Percentiles rank a stretch among this genome's conserved stretches.
These are phyloP conservation scores for Candida coquimbonensis DNA, from an alignment of 805 yeast species.

Conservation along the genomic window DNA sequence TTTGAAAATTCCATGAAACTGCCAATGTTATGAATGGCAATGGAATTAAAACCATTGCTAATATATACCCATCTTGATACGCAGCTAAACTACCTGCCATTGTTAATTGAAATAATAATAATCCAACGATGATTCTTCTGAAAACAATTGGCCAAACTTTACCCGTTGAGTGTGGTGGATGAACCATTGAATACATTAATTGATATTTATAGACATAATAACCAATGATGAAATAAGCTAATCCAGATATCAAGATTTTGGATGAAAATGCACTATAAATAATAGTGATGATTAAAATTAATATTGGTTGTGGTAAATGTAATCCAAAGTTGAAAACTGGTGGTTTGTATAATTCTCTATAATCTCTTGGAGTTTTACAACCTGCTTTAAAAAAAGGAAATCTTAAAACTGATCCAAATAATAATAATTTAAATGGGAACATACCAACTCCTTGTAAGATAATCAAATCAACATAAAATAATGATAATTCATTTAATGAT, in stretches of 20 bases:
- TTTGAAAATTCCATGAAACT: conserved; percentile 74
- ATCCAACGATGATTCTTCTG: conserved; percentile 74
- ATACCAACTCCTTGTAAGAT: conserved; percentile 81
- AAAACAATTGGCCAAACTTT: conserved; percentile 91
- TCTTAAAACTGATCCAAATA: conserved; percentile 70
- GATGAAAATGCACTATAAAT: conserved; percentile 88
- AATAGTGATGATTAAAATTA: conserved; percentile 76
- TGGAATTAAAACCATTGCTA: conserved; percentile 69
- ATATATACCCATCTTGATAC: conserved; percentile 67
- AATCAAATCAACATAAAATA: conserved; percentile 85
- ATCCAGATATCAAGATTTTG: conserved; percentile 77
- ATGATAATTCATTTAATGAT: conserved; percentile 69
- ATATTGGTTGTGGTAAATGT: conserved; percentile 84
- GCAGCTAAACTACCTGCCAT: conserved; percentile 86
- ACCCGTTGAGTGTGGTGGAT: conserved; percentile 95
- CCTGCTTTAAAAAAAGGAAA: conserved; percentile 60
- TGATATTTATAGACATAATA: conserved; percentile 89
- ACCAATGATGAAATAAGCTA: conserved; percentile 77
- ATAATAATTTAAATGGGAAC: conserved; percentile 79
- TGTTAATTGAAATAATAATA: conserved; percentile 79
- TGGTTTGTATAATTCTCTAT: conserved; percentile 69
- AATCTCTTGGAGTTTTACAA: conserved; percentile 81
- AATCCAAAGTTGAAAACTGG: conserved; percentile 90
- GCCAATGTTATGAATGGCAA: conserved; percentile 63
- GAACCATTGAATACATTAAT: conserved; percentile 82